Base-by-base conservation (phyloP, 768 basidiomycete species). In the Collybia nuda region DNA sequence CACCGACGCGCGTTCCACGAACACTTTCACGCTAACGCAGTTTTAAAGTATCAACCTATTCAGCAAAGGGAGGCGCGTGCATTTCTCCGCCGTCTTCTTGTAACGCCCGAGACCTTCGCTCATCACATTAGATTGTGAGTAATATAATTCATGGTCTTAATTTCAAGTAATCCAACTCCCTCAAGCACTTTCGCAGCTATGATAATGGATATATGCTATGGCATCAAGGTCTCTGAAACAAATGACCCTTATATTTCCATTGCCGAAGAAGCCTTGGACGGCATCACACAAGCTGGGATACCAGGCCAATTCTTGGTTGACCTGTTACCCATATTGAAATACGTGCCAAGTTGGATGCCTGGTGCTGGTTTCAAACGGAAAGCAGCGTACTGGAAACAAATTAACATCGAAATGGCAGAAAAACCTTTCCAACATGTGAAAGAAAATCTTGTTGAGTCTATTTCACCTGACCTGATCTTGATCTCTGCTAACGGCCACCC, bases 321-420 rank as follows among this genome's bases (percentile, higher is more conserved):
- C 35, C 50, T 52, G n/a, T 62, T 45, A 19, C 44, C 44, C 19
- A 35, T 29, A 26, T 32, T 70, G 44, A 64, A 60, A 46, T 59
- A 64, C 38, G 51, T 71, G 18, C 70, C 68, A 6, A 51, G 51
- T 11, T 72, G 67, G 66, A 28, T 70, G 14, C 70, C 70, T 12
- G 64, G 66, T 7, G 64, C 70, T 2, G 54, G 58, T 0, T 72
- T 68, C 65, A 70, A 77, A 59, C 50, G 54, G 42, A 66, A 62
- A 48, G 78, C 77, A 0, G 63, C 59, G 35, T 64, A 68, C 53
- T 78, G 75, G 71, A 62, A 61, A 38, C 23, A 48, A 40, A 22
- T 48, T 18, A 38, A 19, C 26, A 38, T 39, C 19, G 24, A 26
- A 38, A 48, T 48, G 44, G 29, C 37, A 19, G 44, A 45, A 36